Conservation (phyloP, 2,329 filamentous ascomycete genomes). For the Fonsecaea pedrosoi region DNA sequence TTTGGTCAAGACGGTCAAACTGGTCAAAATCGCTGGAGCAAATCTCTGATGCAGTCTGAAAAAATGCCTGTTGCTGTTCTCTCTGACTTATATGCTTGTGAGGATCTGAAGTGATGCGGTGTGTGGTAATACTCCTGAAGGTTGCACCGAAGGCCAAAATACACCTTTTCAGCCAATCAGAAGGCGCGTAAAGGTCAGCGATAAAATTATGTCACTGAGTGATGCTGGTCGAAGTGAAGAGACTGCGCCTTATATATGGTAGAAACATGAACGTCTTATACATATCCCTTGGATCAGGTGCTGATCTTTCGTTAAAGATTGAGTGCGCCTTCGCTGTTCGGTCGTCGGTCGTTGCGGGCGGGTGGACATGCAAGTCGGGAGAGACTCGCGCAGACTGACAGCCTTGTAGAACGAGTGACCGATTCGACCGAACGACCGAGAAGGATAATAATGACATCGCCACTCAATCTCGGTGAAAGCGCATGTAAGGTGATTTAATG, state of each 20-base stretch:
- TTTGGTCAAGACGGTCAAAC: not conserved
- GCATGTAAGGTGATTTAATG: not conserved
- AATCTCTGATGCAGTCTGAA: not conserved
- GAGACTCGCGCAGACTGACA: not conserved
- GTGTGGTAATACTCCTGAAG: not conserved
- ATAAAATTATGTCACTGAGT: not conserved
- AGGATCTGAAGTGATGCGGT: not conserved
- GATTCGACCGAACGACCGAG: not conserved
- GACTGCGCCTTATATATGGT: not conserved
- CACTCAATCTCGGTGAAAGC: not conserved
- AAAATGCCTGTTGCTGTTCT: not conserved
- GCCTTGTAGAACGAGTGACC: constrained; percentile 5
- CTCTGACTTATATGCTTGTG: not conserved
- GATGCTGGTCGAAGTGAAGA: not conserved
- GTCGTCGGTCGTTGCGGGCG: not conserved
- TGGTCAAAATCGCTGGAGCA: no score
- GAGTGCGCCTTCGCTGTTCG: not conserved
- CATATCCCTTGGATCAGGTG: not conserved
- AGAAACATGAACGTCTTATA: not conserved
- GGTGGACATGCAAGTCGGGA: not conserved
- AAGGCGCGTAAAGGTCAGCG: constrained; percentile 25
- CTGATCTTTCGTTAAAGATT: not conserved
- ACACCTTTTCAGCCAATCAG: constrained; percentile 16
- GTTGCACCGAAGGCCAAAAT: not conserved
- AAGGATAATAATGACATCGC: not conserved